A percentile compares a stretch with the other conserved stretches of the same genome.
Evolutionary conservation across 345 rosid species (phyloP).

Genomic region (Nasturtium officinale): DNA sequence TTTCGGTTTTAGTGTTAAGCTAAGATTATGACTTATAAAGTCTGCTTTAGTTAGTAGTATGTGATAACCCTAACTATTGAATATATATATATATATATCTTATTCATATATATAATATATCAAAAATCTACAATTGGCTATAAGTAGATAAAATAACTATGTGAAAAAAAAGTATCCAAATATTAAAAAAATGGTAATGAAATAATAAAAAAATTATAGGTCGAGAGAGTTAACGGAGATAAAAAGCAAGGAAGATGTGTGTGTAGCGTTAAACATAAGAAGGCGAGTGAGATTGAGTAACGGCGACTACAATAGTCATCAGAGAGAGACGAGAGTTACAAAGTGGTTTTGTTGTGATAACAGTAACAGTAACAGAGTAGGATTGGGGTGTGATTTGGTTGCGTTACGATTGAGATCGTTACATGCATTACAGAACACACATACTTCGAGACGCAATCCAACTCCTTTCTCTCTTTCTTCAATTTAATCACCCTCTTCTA

Average conservation of each 20-base stretch:
- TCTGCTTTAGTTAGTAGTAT: not conserved
- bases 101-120: no score
- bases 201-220: not conserved
- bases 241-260: constrained; percentile 29
- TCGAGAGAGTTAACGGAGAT: constrained; percentile 21
- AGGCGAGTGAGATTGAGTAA: not conserved
- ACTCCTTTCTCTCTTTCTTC: constrained; percentile 21
- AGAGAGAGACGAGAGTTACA: not conserved
- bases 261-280: constrained; percentile 11
- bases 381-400: constrained; percentile 35
- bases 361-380: constrained; percentile 38
- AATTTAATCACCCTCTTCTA: constrained; percentile 4
- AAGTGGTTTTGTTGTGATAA: no score
- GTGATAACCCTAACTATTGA: no score
- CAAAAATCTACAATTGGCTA: no score
- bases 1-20: no score
- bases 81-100: no score
- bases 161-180: no score
- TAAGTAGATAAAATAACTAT: not conserved
- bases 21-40: not conserved
- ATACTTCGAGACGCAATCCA: constrained; percentile 29
- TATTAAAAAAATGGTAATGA: not conserved
- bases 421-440: constrained; percentile 26
- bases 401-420: constrained; percentile 53
- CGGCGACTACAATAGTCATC: constrained; percentile 25